Evolutionary conservation across 306 rosid genomes (phyloP).

Genomic region (Quercus rubra): DNA sequence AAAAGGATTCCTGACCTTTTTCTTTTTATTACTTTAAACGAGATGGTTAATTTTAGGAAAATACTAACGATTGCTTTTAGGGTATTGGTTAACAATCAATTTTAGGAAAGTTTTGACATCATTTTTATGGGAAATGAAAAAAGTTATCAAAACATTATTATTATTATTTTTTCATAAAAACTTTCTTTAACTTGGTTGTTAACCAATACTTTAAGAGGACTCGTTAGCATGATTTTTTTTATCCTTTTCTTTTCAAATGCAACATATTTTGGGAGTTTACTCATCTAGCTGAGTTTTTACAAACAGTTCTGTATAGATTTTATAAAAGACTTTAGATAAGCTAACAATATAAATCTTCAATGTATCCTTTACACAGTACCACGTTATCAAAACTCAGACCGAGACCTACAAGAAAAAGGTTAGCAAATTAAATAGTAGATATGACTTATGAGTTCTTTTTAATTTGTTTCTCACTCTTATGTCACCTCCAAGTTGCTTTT

Average conservation of each 20-base stretch:
- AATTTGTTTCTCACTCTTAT: background rate
- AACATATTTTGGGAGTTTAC: background rate
- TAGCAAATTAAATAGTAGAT: background rate
- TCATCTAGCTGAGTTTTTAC: background rate
- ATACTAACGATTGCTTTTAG: too few species aligned
- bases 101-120: too few species aligned
- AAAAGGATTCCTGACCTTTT: background rate
- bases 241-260: background rate
- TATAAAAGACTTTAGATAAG: background rate
- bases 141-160: too few species aligned
- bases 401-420: conserved; percentile 66
- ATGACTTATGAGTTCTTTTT: background rate
- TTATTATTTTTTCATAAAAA: too few species aligned
- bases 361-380: conserved; percentile 49
- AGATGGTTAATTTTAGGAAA: too few species aligned
- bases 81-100: too few species aligned
- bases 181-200: too few species aligned
- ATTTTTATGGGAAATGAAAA: too few species aligned
- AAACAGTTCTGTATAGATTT: background rate
- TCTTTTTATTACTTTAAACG: too few species aligned
- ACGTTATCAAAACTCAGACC: conserved; percentile 58
- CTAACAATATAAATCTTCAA: conserved; percentile 1
- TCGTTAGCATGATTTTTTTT: too few species aligned
- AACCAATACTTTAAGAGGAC: too few species aligned
- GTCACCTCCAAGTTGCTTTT: background rate